phyloP scores from a whole-genome alignment of 2,329 filamentous ascomycete genomes.

The Plectosphaerella sp. region DNA sequence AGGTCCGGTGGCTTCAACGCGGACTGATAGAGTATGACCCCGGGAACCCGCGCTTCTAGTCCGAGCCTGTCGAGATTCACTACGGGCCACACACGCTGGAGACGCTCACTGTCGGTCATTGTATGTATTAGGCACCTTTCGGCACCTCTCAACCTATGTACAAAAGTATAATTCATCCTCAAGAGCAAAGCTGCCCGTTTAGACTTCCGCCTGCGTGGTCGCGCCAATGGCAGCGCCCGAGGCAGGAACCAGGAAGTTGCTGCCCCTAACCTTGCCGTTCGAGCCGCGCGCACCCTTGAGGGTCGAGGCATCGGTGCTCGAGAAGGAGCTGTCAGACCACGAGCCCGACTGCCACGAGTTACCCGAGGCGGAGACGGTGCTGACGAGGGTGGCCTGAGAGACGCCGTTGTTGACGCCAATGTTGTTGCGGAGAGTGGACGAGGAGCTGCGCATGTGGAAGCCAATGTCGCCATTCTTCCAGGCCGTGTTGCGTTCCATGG shows the following conservation, averaged over 20 bases:
- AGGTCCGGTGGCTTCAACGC: slow-evolving; percentile 36
- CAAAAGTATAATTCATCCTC: too few species aligned
- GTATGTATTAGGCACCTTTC: too few species aligned
- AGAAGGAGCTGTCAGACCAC: slow-evolving; percentile 34
- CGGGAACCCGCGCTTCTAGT: not conserved
- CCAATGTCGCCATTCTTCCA: slow-evolving; percentile 39
- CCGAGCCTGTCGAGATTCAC: too few species aligned
- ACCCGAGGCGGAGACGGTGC: slow-evolving; percentile 20
- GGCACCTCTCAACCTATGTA: too few species aligned
- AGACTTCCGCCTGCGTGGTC: slow-evolving; percentile 14
- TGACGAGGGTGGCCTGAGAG: slow-evolving; percentile 17
- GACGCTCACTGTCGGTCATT: too few species aligned
- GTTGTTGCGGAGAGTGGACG: slow-evolving; percentile 29
- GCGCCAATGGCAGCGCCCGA: slow-evolving; percentile 32
- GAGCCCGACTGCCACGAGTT: slow-evolving; percentile 35
- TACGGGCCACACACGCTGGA: too few species aligned
- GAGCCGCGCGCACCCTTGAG: slow-evolving; percentile 28
- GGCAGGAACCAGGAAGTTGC: slow-evolving; percentile 32
- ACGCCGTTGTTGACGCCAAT: slow-evolving; percentile 30
- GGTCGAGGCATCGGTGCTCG: slow-evolving; percentile 26
- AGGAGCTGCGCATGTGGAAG: slow-evolving; percentile 30
- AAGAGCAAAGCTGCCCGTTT: not conserved
- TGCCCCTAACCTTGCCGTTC: slow-evolving; percentile 30
- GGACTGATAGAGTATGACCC: slow-evolving; percentile 1
- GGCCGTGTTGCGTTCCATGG: slow-evolving; percentile 36